Evolutionary conservation across 495 filamentous ascomycete species (phyloP).

Genomic region (Penicillium ucsense): DNA sequence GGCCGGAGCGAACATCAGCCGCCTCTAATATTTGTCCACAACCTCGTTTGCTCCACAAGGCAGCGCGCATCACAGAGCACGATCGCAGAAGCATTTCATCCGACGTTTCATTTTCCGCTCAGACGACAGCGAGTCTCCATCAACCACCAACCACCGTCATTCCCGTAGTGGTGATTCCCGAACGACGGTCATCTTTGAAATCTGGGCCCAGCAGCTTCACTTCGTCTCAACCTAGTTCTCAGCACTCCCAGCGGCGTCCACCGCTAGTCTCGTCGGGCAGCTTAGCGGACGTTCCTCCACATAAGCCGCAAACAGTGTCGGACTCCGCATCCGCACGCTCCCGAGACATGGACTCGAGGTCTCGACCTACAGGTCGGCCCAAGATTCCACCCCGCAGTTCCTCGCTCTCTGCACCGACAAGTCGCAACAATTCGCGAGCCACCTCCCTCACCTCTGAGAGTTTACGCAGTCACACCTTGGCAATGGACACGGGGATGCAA

Average conservation of each 20-base stretch:
- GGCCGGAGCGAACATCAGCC: constrained; percentile 35
- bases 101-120: constrained; percentile 45
- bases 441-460: constrained; percentile 52
- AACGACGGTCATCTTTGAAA: constrained; percentile 55
- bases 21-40: constrained; percentile 30
- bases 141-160: constrained; percentile 46
- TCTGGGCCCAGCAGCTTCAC: constrained; percentile 32
- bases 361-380: constrained; percentile 34
- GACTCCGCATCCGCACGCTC: constrained; percentile 23
- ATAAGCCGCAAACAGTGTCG: constrained; percentile 29
- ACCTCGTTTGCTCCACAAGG: constrained; percentile 40
- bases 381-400: constrained; percentile 51
- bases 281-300: constrained; percentile 24
- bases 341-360: constrained; percentile 17
- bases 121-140: constrained; percentile 36
- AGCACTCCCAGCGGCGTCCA: constrained; percentile 24
- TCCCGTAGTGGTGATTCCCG: constrained; percentile 63
- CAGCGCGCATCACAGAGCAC: constrained; percentile 36
- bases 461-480: constrained; percentile 47
- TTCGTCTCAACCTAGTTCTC: constrained; percentile 30
- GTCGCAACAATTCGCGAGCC: constrained; percentile 53
- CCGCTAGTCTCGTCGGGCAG: constrained; percentile 24
- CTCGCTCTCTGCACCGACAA: constrained; percentile 63
- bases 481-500: constrained; percentile 26
- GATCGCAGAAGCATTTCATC: constrained; percentile 50